Base-by-base conservation (phyloP, 495 filamentous ascomycete species). In the Physcia stellaris region DNA sequence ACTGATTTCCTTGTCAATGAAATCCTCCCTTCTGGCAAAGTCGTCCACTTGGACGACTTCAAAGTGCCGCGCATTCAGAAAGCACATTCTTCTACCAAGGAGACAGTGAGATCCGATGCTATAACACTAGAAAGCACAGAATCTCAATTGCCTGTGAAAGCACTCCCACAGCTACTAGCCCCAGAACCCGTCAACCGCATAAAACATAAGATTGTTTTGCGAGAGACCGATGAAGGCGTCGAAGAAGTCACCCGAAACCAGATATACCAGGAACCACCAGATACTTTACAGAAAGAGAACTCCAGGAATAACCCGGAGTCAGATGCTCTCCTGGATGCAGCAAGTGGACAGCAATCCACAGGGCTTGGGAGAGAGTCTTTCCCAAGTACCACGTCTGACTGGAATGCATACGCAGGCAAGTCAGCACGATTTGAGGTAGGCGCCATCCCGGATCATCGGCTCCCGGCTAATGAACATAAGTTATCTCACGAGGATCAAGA, bases 1-100 rank as follows among this genome's bases (percentile, higher is more conserved):
- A 93, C 87, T 11, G 90, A 98, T 54, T 98, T 98, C 57, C 61
- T 88, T 34, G 90, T 98, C 40, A 85, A 94, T 54, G 90, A 98
- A 61, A 90, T 98, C 46, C 57, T 69, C 11, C 78, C 76, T 9
- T 70, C 77, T 52, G 88, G 86, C 10, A 61, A 75, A 34, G 87
- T 94, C 2, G 50, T 88, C 30, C 86, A 94, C 57, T 67, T 98
- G 31, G 54, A 60, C 41, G 60, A 63, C 60, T 40, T 71, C 32
- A 54, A 58, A 17, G 41, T n/a, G n/a, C n/a, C n/a, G n/a, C n/a
- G n/a, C n/a, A 56, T 16, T 46, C 50, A 18, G 15, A 41, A 37
- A 48, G 39, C 45, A 35, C 6, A 32, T 18, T 17, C 17, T 32
- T 33, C 34, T 47, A 23, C 34, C 52, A 33, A 46, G 22, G 13